Base-by-base conservation (phyloP, 306 rosid genomes). In the Rubus parviflorus region DNA sequence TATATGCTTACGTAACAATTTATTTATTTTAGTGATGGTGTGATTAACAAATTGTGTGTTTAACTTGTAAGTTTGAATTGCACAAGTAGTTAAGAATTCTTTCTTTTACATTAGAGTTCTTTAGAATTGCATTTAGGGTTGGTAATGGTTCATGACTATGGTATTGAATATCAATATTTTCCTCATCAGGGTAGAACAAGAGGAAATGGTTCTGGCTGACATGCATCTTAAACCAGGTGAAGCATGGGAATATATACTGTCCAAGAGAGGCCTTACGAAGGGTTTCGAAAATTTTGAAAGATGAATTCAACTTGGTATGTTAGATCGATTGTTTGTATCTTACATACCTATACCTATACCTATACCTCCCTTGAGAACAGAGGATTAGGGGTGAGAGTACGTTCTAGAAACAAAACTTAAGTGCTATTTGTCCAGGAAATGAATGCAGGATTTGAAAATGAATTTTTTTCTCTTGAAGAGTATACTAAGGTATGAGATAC, bases 361-460 rank as follows among this genome's bases (percentile, higher is more conserved):
- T 30, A 30, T 30, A 30, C 35, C 35, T 30, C 30, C 30, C 61
- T 35, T 4, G 25, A 16, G 25, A 70, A 49, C 7, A 10, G 15
- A 35, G 61, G 61, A 16, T 8, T 16, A 49, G 14, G 45, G 30
- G 25, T 30, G 25, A 23, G 14, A 15, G 7, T n/a, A n/a, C n/a
- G n/a, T 23, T 49, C 19, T 22, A 7, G 9, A 23, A 3, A 56
- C n/a, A 71, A 46, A 71, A 1, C 35, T 81, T 75, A 38, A 15
- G 38, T 56, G 78, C 51, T 77, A 19, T 82, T 7, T 74, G 79
- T 89, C 72, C 83, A 94, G 98, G 97, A 46, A 78, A 69, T 89
- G 89, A 88, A 89, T 83, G 90, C 98, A 74, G 98, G 98, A 64
- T 92, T 94, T 72, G 98, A 94, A 84, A 94, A 90, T 72, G 98